Conservation (phyloP, 768 basidiomycete species). For the Boletus sensibilis region DNA sequence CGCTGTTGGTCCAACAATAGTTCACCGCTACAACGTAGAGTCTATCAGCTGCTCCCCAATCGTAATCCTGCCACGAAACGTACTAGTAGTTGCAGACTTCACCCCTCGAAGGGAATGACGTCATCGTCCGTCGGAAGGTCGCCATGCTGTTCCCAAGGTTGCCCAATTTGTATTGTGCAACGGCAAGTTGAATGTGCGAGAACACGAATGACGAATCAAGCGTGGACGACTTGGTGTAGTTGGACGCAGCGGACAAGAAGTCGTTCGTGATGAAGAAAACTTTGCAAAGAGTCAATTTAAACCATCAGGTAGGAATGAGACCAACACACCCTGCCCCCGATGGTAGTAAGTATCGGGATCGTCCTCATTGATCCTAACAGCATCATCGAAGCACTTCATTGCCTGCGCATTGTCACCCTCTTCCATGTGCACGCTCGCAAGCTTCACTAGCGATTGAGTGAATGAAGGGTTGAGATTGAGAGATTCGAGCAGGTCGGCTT, state of each 20-base stretch:
- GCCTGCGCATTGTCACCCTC: constrained; percentile 77
- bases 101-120: constrained; percentile 79
- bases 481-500: constrained; percentile 77
- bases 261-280: constrained; percentile 96
- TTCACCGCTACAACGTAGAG: constrained; percentile 66
- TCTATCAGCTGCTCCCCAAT: background rate
- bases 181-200: constrained; percentile 95
- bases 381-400: constrained; percentile 89
- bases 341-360: constrained; percentile 99
- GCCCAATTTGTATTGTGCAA: constrained; percentile 92
- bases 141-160: constrained; percentile 81
- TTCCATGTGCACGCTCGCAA: constrained; percentile 97
- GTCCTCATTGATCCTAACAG: constrained; percentile 73
- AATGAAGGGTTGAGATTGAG: constrained; percentile 63
- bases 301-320: background rate
- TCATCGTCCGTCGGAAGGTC: constrained; percentile 82
- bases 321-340: constrained; percentile 79
- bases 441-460: constrained; percentile 92
- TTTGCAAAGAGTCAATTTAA: constrained; percentile 26
- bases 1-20: constrained; percentile 88
- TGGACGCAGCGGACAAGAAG: constrained; percentile 78
- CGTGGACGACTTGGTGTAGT: constrained; percentile 88
- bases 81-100: constrained; percentile 97
- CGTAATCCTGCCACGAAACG: constrained; percentile 25
- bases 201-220: constrained; percentile 91